phyloP scores from a whole-genome alignment of 2,329 filamentous ascomycete genomes.

The Nannizziopsis barbatae region DNA sequence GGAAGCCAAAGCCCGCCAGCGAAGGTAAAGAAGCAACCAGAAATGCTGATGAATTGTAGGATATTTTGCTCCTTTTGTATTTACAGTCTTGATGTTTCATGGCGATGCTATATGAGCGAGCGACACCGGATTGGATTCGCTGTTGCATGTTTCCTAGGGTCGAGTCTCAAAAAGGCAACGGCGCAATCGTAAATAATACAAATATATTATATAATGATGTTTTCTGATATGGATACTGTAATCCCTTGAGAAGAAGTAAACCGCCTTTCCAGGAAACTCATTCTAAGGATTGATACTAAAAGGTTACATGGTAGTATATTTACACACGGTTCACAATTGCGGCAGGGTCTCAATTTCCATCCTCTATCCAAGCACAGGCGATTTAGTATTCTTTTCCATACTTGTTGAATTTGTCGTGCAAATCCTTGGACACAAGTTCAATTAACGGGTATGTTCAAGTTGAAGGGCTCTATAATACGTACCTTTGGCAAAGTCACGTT shows the following conservation, averaged over 20 bases:
- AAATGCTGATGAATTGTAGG: constrained; percentile 17
- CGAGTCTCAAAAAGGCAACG: too few species aligned
- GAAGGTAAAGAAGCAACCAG: constrained; percentile 39
- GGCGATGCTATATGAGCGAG: neutral
- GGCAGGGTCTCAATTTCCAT: neutral
- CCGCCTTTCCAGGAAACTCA: neutral
- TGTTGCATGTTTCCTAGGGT: neutral
- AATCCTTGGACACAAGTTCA: constrained; percentile 44
- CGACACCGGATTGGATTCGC: neutral
- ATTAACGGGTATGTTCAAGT: neutral
- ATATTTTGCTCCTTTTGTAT: neutral
- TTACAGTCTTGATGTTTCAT: neutral
- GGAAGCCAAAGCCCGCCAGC: constrained; percentile 37
- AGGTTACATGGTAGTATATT: constrained; percentile 8
- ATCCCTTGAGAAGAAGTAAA: neutral
- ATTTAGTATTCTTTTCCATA: constrained; percentile 73
- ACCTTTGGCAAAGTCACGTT: constrained; percentile 88
- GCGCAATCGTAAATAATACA: too few species aligned
- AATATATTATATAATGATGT: too few species aligned
- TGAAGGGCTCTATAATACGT: constrained; percentile 24
- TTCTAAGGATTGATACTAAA: constrained; percentile 3
- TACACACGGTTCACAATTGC: constrained; percentile 6
- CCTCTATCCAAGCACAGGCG: constrained; percentile 4
- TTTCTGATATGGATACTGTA: neutral
- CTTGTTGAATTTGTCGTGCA: constrained; percentile 99